Percentiles rank a stretch among this genome's conserved stretches.
Evolutionary conservation across 2,329 filamentous ascomycete genomes (phyloP).

Genomic region (Mollisiaceae sp.): DNA sequence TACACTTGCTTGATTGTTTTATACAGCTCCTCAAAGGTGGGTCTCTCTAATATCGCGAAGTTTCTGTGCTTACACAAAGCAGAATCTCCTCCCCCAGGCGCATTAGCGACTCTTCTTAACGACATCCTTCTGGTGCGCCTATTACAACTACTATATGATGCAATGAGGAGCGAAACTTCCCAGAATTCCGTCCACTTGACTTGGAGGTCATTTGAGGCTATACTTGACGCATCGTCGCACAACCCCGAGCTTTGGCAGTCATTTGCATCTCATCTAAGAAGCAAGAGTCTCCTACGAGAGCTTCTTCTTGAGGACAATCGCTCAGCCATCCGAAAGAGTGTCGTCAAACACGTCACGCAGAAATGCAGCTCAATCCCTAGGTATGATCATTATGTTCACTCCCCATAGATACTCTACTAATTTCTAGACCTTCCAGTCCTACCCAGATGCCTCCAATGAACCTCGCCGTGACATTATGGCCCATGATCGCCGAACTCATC

Average conservation of each 20-base stretch:
- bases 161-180: conserved; percentile 30
- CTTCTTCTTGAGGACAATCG: conserved; percentile 51
- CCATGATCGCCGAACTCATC: conserved; percentile 41
- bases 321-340: conserved; percentile 39
- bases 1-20: conserved; percentile 62
- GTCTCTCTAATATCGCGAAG: conserved; percentile 18
- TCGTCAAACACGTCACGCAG: conserved; percentile 40
- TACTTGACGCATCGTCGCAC: conserved; percentile 55
- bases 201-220: conserved; percentile 50
- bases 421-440: conserved; percentile 28
- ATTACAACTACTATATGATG: conserved; percentile 38
- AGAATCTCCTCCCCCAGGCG: conserved; percentile 45
- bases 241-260: conserved; percentile 51
- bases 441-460: conserved; percentile 44
- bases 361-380: conserved; percentile 41
- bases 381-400: conserved; percentile 21
- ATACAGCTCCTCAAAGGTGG: conserved; percentile 60
- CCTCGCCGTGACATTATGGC: conserved; percentile 56
- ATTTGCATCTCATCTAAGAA: conserved; percentile 46
- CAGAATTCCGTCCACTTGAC: conserved; percentile 44
- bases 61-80: conserved; percentile 39
- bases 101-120: conserved; percentile 42
- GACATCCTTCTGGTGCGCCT: conserved; percentile 43
- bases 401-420: not conserved
- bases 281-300: conserved; percentile 46